phyloP scores from a whole-genome alignment of 306 rosid species.

The Castanea mollissima region DNA sequence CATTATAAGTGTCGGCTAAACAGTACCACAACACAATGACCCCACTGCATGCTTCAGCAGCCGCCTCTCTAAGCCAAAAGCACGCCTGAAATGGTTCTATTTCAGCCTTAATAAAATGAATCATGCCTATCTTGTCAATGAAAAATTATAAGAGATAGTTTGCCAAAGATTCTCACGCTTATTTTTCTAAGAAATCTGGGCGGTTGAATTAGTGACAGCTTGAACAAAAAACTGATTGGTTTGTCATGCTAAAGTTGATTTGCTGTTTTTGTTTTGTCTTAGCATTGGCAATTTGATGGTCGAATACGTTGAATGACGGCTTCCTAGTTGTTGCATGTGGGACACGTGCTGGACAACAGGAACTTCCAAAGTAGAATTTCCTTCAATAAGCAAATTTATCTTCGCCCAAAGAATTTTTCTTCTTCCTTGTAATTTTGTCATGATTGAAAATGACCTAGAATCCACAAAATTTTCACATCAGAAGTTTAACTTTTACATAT shows the following conservation, averaged over 20 bases:
- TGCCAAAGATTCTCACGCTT: slow-evolving; percentile 2
- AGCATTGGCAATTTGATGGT: background rate
- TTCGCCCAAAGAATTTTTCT: background rate
- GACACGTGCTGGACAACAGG: slow-evolving; percentile 10
- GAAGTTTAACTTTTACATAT: background rate
- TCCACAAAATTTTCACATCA: background rate
- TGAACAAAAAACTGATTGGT: background rate
- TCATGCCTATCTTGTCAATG: background rate
- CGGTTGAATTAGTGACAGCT: slow-evolving; percentile 2
- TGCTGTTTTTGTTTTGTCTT: background rate
- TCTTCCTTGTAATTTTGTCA: slow-evolving; percentile 14
- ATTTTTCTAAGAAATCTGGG: background rate
- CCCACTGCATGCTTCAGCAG: slow-evolving; percentile 4
- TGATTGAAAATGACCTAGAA: background rate
- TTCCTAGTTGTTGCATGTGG: slow-evolving; percentile 27
- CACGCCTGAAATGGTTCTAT: background rate
- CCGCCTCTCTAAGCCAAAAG: background rate
- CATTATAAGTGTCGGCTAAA: slow-evolving; percentile 4
- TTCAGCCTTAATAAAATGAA: background rate
- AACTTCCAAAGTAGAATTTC: slow-evolving; percentile 1
- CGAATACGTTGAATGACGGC: slow-evolving; percentile 53
- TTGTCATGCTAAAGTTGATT: background rate
- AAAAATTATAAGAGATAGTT: background rate
- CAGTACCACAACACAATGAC: background rate
- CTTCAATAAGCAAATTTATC: slow-evolving; percentile 10